These are phyloP conservation scores for Acanthamoeba culbertsoni DNA, from an alignment of 208 protist genomes.

Conservation along the genomic window DNA sequence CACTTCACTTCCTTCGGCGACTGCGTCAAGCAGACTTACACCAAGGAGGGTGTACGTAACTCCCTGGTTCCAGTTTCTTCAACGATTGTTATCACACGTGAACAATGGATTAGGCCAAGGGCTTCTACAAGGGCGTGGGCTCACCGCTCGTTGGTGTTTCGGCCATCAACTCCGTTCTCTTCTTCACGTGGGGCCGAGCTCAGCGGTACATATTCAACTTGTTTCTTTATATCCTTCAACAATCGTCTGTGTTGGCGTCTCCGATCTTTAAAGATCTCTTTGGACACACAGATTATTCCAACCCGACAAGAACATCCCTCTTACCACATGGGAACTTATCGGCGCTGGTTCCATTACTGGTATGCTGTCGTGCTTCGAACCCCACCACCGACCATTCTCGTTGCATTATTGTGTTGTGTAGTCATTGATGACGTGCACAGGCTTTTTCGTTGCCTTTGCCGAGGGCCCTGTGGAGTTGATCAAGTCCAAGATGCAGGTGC, in stretches of 20 bases:
- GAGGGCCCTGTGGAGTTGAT: constrained; percentile 54
- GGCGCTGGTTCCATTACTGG: constrained; percentile 26
- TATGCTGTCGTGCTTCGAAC: neutral
- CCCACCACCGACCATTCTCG: neutral
- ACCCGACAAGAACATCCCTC: constrained; percentile 46
- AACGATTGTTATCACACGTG: neutral
- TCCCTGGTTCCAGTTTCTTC: no score
- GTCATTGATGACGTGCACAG: no score
- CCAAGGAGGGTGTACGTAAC: constrained; percentile 49
- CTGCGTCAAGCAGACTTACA: constrained; percentile 68
- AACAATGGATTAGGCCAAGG: neutral
- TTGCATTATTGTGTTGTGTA: no score
- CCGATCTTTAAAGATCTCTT: neutral
- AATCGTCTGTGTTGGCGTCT: no score
- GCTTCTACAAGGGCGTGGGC: constrained; percentile 67
- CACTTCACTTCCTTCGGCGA: constrained; percentile 66
- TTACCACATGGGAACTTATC: neutral
- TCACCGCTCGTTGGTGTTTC: constrained; percentile 76
- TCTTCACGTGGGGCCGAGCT: constrained; percentile 65
- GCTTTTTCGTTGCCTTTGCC: neutral
- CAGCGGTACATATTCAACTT: neutral
- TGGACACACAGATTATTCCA: neutral
- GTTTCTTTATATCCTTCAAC: neutral
- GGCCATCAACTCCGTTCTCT: constrained; percentile 76
- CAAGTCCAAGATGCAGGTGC: constrained; percentile 60